Evolutionary conservation across 441 rosid species (phyloP).

Genomic region (Syzygium malaccense): DNA sequence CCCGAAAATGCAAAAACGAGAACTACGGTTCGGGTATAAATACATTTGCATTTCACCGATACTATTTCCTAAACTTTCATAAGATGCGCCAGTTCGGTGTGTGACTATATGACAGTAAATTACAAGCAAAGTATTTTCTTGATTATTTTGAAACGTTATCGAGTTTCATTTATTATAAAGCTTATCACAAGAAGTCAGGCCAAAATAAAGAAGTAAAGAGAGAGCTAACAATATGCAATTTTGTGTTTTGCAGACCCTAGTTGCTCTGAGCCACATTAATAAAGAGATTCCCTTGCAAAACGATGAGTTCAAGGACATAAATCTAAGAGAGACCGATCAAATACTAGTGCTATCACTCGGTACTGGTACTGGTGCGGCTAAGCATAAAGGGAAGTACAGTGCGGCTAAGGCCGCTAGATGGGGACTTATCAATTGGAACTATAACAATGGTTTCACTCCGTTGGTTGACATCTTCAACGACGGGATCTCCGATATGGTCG

Average conservation of each 20-base stretch:
- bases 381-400: conserved; percentile 16
- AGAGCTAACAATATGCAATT: neutral
- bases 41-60: neutral
- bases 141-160: neutral
- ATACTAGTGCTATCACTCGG: conserved; percentile 29
- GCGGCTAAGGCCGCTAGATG: conserved; percentile 16
- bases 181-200: neutral
- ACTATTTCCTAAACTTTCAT: neutral
- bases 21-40: neutral
- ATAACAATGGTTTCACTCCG: conserved; percentile 2
- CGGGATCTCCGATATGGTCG: conserved; percentile 17
- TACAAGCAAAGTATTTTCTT: neutral
- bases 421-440: conserved; percentile 15
- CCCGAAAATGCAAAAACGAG: conserved; percentile 6
- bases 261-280: neutral
- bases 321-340: neutral
- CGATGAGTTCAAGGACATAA: neutral
- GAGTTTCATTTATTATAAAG: neutral
- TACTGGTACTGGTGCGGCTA: conserved; percentile 22
- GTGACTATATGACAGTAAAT: neutral
- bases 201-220: neutral
- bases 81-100: neutral
- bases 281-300: neutral
- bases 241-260: neutral
- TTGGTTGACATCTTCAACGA: conserved; percentile 8